Evolutionary conservation across 1,139 yeast genomes (phyloP).

Genomic region (Yamadazyma atmosphaerica): DNA sequence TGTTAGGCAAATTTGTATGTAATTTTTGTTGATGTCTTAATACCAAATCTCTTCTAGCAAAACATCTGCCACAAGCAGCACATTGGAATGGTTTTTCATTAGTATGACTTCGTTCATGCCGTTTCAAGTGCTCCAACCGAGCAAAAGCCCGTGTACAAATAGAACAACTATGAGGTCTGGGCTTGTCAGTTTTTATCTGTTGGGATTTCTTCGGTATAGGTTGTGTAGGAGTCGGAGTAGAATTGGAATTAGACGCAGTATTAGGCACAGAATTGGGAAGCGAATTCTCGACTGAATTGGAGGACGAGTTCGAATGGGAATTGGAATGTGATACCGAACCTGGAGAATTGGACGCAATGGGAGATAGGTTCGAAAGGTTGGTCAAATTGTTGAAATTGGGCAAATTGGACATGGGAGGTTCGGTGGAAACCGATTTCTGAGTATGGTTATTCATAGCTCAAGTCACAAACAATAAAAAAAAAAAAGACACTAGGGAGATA

Average conservation of each 20-base stretch:
- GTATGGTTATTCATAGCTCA: not conserved
- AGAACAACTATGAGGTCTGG: slow-evolving; percentile 86
- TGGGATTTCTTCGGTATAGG: slow-evolving; percentile 89
- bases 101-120: slow-evolving; percentile 94
- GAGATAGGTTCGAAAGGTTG: not conserved
- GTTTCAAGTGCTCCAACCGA: slow-evolving; percentile 85
- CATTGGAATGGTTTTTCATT: slow-evolving; percentile 89
- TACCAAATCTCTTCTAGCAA: slow-evolving; percentile 50
- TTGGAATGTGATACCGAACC: not conserved
- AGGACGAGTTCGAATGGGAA: not conserved
- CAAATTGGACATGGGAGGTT: not conserved
- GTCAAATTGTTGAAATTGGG: not conserved
- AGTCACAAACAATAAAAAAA: not conserved
- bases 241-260: not conserved
- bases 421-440: not conserved
- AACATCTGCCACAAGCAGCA: slow-evolving; percentile 52
- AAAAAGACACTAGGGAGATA: not conserved
- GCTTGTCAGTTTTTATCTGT: slow-evolving; percentile 82
- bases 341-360: slow-evolving; percentile 2
- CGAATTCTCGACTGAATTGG: not conserved
- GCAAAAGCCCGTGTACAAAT: slow-evolving; percentile 98
- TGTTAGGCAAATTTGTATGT: slow-evolving; percentile 27
- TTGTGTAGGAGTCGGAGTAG: slow-evolving; percentile 28
- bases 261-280: not conserved
- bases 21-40: slow-evolving; percentile 49